Conservation (phyloP, 208 protist genomes). For the Kentomonas sorsogonicus region DNA sequence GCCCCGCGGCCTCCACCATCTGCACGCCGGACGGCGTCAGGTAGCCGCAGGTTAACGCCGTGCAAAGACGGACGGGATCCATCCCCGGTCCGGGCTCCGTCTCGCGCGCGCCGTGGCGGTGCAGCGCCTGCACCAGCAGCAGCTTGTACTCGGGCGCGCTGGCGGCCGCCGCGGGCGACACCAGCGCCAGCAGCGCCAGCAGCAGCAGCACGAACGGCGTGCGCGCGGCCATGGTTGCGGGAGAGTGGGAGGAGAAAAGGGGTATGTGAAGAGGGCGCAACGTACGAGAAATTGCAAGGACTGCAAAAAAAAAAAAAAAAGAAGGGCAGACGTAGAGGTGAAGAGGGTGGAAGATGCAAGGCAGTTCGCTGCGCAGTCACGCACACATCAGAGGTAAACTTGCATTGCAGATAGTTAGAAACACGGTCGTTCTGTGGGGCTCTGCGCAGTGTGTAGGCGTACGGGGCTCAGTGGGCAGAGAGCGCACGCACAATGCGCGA, state of each 20-base stretch:
- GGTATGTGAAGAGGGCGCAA: not conserved
- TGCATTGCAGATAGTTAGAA: too few relatives aligned
- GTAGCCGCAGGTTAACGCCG: slow-evolving; percentile 25
- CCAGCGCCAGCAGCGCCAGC: too few relatives aligned
- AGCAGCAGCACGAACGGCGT: too few relatives aligned
- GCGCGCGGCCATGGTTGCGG: not conserved
- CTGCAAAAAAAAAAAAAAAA: not conserved
- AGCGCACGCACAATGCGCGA: not conserved
- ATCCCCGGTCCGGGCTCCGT: slow-evolving; percentile 25
- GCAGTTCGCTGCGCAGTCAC: not conserved
- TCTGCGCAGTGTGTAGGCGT: not conserved
- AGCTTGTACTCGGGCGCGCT: slow-evolving; percentile 17
- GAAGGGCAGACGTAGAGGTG: not conserved
- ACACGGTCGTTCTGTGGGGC: not conserved
- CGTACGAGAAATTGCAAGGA: not conserved
- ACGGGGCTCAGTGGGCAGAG: not conserved
- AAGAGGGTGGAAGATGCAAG: not conserved
- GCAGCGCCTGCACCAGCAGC: slow-evolving; percentile 28
- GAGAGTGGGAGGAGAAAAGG: not conserved
- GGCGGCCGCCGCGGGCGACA: too few relatives aligned
- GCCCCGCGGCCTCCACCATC: slow-evolving; percentile 32
- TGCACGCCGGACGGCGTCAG: slow-evolving; percentile 24
- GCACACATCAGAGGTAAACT: too few relatives aligned
- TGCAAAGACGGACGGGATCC: slow-evolving; percentile 23
- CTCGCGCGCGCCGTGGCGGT: slow-evolving; percentile 39